Percentiles rank a stretch among this genome's conserved stretches.
Evolutionary conservation across 257 asterid species (phyloP).

Genomic region (Fraxinus anomala): DNA sequence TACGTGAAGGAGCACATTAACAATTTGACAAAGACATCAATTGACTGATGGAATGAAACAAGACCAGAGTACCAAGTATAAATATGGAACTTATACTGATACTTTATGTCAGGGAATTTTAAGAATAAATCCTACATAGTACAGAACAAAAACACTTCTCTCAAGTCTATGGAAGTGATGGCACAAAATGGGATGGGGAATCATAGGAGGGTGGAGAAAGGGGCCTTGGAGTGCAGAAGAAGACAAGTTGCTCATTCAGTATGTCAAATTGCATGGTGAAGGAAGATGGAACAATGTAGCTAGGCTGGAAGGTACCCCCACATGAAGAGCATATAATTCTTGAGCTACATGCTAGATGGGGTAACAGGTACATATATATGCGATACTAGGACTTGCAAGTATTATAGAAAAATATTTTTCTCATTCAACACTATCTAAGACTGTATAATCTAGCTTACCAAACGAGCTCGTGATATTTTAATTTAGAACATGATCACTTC

Average conservation of each 20-base stretch:
- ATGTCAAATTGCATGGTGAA: constrained; percentile 84
- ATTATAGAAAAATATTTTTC: background rate
- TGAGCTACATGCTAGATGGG: constrained; percentile 84
- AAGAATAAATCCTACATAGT: background rate
- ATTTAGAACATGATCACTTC: too few relatives aligned
- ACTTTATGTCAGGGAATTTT: too few relatives aligned
- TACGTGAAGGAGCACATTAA: constrained; percentile 31
- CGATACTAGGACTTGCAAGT: background rate
- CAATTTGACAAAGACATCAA: constrained; percentile 46
- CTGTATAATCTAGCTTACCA: background rate
- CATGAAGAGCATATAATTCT: constrained; percentile 68
- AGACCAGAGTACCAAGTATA: constrained; percentile 34
- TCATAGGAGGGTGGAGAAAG: constrained; percentile 73
- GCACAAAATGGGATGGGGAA: constrained; percentile 60
- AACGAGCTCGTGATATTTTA: too few relatives aligned
- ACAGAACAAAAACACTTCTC: background rate
- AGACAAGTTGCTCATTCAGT: constrained; percentile 66
- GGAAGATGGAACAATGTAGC: constrained; percentile 94
- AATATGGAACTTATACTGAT: background rate
- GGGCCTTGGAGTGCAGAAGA: constrained; percentile 94
- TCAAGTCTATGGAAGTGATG: constrained; percentile 48
- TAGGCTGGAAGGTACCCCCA: constrained; percentile 83
- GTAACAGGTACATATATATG: constrained; percentile 61
- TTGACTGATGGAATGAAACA: constrained; percentile 38
- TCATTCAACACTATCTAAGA: background rate